These are phyloP conservation scores for Themeda triandra DNA, from an alignment of 176 grass and related monocot genomes.

Conservation along the genomic window DNA sequence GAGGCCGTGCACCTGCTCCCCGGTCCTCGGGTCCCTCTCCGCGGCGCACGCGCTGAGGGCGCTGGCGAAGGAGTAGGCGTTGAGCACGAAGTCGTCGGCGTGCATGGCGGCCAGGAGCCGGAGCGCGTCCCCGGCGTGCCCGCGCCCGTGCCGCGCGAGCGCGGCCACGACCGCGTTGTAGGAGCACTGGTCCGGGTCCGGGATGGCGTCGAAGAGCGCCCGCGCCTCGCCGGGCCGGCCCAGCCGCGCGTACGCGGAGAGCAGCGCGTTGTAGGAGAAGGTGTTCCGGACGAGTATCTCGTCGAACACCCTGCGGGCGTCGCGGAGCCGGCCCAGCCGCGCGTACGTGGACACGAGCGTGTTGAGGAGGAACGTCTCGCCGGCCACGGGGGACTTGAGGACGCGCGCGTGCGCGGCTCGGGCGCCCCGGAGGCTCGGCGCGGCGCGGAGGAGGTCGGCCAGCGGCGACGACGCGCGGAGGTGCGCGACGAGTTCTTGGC, in stretches of 20 bases:
- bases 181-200: slow-evolving; percentile 52
- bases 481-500: slow-evolving; percentile 3
- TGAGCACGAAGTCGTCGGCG: slow-evolving; percentile 54
- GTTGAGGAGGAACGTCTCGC: slow-evolving; percentile 57
- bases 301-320: slow-evolving; percentile 51
- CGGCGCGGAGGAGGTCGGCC: slow-evolving; percentile 44
- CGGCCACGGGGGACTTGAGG: slow-evolving; percentile 16
- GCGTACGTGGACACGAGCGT: slow-evolving; percentile 47
- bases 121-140: slow-evolving; percentile 29
- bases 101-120: slow-evolving; percentile 48
- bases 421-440: not conserved
- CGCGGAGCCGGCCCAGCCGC: slow-evolving; percentile 35
- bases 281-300: slow-evolving; percentile 31
- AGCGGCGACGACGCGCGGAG: slow-evolving; percentile 28
- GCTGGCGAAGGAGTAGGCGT: slow-evolving; percentile 49
- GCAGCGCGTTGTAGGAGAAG: slow-evolving; percentile 47
- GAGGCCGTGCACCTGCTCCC: slow-evolving; percentile 39
- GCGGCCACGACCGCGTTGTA: slow-evolving; percentile 46
- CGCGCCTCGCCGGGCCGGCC: slow-evolving; percentile 27
- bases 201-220: slow-evolving; percentile 37
- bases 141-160: slow-evolving; percentile 33
- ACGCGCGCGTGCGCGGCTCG: slow-evolving; percentile 17
- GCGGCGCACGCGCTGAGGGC: slow-evolving; percentile 42
- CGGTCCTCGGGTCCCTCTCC: slow-evolving; percentile 21
- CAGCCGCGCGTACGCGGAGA: slow-evolving; percentile 30